Evolutionary conservation across 2,329 filamentous ascomycete genomes (phyloP).

Genomic region (Colletotrichum neosansevieriae): DNA sequence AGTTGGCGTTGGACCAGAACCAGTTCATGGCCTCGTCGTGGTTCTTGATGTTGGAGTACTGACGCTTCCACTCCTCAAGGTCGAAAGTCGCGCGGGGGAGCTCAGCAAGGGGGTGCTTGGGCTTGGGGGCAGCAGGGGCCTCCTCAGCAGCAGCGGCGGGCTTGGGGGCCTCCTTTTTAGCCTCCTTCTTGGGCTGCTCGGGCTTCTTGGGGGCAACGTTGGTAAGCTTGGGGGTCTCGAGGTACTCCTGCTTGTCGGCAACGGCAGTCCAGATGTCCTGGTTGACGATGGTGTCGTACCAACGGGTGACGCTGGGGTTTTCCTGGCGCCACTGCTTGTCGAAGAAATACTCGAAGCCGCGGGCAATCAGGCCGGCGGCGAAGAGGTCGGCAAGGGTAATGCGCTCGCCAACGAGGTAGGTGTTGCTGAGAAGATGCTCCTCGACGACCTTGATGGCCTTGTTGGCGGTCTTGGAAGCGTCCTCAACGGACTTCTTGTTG

Average conservation of each 20-base stretch:
- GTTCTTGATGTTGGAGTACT: conserved; percentile 83
- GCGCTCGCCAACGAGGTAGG: conserved; percentile 97
- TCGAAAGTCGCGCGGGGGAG: conserved; percentile 84
- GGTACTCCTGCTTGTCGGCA: conserved; percentile 79
- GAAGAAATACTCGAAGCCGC: conserved; percentile 94
- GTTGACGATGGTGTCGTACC: conserved; percentile 95
- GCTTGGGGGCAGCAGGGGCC: conserved; percentile 78
- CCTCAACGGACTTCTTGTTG: conserved; percentile 98
- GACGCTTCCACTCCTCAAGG: conserved; percentile 98
- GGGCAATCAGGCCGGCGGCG: conserved; percentile 80
- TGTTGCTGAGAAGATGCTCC: conserved; percentile 90
- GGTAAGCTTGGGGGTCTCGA: conserved; percentile 83
- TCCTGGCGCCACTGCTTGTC: conserved; percentile 88
- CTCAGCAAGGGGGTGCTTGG: conserved; percentile 94
- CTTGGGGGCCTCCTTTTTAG: conserved; percentile 51
- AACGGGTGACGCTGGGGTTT: conserved; percentile 89
- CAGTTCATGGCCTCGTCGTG: conserved; percentile 90
- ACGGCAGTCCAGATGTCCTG: conserved; percentile 91
- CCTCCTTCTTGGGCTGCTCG: conserved; percentile 74
- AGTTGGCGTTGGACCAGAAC: conserved; percentile 98
- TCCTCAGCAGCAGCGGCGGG: conserved; percentile 56
- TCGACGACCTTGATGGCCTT: conserved; percentile 82
- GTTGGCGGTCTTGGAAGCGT: conserved; percentile 75
- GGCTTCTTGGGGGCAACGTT: conserved; percentile 83
- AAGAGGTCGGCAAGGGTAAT: conserved; percentile 97